A percentile compares a stretch with the other conserved stretches of the same genome.
Conservation (phyloP, 192 early-diverging fungal genomes). For the Linnemannia hyalina region DNA sequence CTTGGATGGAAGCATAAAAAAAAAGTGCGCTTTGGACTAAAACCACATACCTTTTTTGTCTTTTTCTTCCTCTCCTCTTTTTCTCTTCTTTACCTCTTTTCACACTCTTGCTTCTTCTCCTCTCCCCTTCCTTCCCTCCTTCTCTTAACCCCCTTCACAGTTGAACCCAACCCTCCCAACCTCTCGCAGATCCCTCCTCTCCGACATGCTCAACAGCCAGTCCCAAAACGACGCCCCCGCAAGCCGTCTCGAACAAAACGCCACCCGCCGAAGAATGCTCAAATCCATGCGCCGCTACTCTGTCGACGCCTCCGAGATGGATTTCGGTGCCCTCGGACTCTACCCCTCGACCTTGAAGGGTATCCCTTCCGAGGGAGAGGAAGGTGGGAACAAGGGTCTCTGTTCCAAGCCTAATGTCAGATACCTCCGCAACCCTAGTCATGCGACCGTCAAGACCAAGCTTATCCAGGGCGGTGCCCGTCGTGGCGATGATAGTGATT, state of each 20-base stretch:
- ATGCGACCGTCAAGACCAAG: slow-evolving; percentile 49
- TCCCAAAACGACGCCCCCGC: slow-evolving; percentile 22
- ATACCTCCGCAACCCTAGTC: slow-evolving; percentile 48
- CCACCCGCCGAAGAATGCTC: slow-evolving; percentile 47
- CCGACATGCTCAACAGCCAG: slow-evolving; percentile 47
- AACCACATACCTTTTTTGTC: slow-evolving; percentile 19
- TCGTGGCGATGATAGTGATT: slow-evolving; percentile 38
- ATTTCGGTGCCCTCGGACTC: slow-evolving; percentile 22
- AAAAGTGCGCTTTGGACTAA: background rate
- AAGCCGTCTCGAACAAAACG: slow-evolving; percentile 47
- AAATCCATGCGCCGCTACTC: slow-evolving; percentile 55
- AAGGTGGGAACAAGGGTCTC: slow-evolving; percentile 21
- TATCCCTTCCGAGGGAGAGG: slow-evolving; percentile 46
- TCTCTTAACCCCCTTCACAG: slow-evolving; percentile 2
- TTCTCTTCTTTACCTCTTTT: slow-evolving; percentile 6
- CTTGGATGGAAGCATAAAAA: background rate
- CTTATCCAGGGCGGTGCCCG: slow-evolving; percentile 32
- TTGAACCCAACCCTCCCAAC: slow-evolving; percentile 28
- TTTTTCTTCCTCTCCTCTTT: background rate
- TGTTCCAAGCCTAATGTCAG: slow-evolving; percentile 38
- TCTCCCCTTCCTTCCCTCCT: background rate
- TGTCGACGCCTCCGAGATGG: slow-evolving; percentile 51
- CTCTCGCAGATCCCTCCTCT: slow-evolving; percentile 48
- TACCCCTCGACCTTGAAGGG: slow-evolving; percentile 36
- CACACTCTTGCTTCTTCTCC: background rate